phyloP scores from a whole-genome alignment of 495 filamentous ascomycete species.

The Aspergillus incahuasiensis region DNA sequence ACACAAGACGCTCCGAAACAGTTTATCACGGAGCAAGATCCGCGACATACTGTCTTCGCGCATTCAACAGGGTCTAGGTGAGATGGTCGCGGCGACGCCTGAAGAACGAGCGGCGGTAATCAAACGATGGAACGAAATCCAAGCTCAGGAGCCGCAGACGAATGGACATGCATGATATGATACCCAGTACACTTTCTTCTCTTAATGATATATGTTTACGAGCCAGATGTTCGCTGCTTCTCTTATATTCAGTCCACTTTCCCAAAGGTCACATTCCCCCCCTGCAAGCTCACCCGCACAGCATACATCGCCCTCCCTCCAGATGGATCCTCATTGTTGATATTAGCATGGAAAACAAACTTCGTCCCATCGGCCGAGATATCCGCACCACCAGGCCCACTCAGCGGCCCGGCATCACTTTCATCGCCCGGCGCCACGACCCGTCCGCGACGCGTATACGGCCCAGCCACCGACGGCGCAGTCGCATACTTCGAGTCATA shows the following conservation, averaged over 20 bases:
- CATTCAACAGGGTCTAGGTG: slow-evolving; percentile 65
- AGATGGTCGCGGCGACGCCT: slow-evolving; percentile 29
- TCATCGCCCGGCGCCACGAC: slow-evolving; percentile 1
- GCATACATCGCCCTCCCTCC: neutral
- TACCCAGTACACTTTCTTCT: neutral
- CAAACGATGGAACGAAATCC: slow-evolving; percentile 14
- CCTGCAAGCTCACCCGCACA: neutral
- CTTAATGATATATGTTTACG: too few relatives aligned
- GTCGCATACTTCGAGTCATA: slow-evolving; percentile 57
- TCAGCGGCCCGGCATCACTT: neutral
- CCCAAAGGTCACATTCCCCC: neutral
- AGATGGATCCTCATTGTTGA: neutral
- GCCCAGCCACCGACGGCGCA: slow-evolving; percentile 40
- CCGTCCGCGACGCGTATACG: slow-evolving; percentile 27
- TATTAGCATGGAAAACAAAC: slow-evolving; percentile 13
- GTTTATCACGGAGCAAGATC: slow-evolving; percentile 56
- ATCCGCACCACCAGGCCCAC: slow-evolving; percentile 12
- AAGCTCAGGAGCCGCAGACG: neutral
- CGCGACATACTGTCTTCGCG: slow-evolving; percentile 71
- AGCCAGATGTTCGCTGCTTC: neutral
- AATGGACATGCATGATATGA: neutral
- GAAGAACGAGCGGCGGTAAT: slow-evolving; percentile 21
- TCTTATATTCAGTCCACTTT: neutral
- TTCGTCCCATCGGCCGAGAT: slow-evolving; percentile 5
- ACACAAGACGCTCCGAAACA: slow-evolving; percentile 64